These are phyloP conservation scores for Pleurotus citrinopileatus DNA, from an alignment of 768 basidiomycete species.

Conservation along the genomic window DNA sequence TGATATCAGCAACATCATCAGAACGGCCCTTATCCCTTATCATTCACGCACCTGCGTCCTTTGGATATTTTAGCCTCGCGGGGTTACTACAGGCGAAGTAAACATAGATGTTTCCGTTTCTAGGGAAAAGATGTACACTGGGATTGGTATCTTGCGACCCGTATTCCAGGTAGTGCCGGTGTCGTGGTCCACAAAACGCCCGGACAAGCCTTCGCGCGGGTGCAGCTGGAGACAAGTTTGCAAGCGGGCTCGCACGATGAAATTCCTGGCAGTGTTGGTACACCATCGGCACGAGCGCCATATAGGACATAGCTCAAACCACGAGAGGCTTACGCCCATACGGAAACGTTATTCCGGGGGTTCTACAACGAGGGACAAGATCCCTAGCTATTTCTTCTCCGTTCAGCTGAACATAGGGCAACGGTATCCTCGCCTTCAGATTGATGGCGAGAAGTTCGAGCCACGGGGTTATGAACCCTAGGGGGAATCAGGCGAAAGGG, in stretches of 20 bases:
- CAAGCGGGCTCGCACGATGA: not conserved
- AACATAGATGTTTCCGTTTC: too few species aligned
- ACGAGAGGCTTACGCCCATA: too few species aligned
- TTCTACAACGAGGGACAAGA: not conserved
- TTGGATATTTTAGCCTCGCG: too few species aligned
- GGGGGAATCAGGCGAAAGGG: not conserved
- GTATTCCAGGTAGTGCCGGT: too few species aligned
- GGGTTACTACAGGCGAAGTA: not conserved
- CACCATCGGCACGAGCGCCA: not conserved
- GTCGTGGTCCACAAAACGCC: too few species aligned
- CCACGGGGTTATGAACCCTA: not conserved
- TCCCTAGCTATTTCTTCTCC: too few species aligned
- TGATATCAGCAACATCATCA: slow-evolving; percentile 1
- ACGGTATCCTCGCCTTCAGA: not conserved
- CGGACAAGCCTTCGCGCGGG: too few species aligned
- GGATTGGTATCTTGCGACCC: too few species aligned
- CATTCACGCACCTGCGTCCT: not conserved
- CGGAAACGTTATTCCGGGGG: not conserved
- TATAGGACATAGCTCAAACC: too few species aligned
- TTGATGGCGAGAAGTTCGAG: not conserved
- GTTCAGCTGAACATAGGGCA: not conserved
- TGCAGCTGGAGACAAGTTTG: too few species aligned
- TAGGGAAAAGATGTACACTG: too few species aligned
- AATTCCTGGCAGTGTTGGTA: not conserved
- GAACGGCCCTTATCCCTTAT: not conserved